phyloP scores from a whole-genome alignment of 1,139 yeast genomes.

The Debaryomycetaceae sp. region DNA sequence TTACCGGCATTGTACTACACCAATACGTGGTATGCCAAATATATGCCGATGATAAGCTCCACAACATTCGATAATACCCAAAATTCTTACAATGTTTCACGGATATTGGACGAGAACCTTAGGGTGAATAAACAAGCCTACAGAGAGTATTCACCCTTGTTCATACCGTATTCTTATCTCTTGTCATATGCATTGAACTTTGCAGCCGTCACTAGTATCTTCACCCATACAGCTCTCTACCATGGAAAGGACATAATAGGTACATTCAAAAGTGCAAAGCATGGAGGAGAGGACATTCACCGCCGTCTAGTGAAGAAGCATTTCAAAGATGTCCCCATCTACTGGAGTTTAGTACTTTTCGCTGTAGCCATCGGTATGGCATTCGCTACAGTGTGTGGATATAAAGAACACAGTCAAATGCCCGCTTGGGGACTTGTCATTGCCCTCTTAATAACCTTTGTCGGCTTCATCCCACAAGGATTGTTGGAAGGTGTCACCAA shows the following conservation, averaged over 20 bases:
- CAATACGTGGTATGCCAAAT: constrained; percentile 50
- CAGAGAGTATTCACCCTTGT: constrained; percentile 30
- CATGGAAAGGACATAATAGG: constrained; percentile 35
- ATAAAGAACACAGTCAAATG: constrained; percentile 21
- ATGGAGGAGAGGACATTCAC: constrained; percentile 38
- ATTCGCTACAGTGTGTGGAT: constrained; percentile 24
- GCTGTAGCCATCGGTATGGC: constrained; percentile 26
- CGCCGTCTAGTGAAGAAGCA: constrained; percentile 30
- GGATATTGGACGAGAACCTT: constrained; percentile 14
- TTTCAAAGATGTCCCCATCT: constrained; percentile 36
- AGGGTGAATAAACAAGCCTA: constrained; percentile 22
- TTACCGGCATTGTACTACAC: constrained; percentile 48
- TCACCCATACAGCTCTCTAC: constrained; percentile 38
- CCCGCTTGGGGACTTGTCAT: constrained; percentile 36
- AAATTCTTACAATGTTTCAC: constrained; percentile 37
- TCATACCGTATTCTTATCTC: constrained; percentile 35
- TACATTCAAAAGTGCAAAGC: constrained; percentile 21
- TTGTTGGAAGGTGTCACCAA: constrained; percentile 35
- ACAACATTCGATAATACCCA: constrained; percentile 44
- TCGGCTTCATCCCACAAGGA: constrained; percentile 34
- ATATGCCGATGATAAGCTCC: constrained; percentile 46
- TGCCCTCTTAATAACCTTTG: constrained; percentile 27
- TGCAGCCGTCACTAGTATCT: constrained; percentile 38
- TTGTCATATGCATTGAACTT: constrained; percentile 38
- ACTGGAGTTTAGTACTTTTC: constrained; percentile 35